Evolutionary conservation across 257 asterid species (phyloP).

Genomic region (Forsythia viridissima): DNA sequence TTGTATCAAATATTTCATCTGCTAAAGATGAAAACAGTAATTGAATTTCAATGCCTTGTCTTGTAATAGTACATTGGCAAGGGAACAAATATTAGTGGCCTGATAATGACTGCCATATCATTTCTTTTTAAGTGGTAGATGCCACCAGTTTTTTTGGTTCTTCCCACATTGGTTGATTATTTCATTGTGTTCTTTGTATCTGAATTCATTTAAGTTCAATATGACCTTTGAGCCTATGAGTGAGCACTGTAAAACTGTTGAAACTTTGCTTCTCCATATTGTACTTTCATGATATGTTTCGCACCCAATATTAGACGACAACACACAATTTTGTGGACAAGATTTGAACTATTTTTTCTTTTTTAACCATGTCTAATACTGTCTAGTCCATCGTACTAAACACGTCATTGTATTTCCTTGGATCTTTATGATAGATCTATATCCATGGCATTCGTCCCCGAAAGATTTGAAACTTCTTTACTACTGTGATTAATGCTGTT

Average conservation of each 20-base stretch:
- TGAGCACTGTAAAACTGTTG: no score
- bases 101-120: background rate
- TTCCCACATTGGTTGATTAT: background rate
- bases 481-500: background rate
- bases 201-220: constrained; percentile 6
- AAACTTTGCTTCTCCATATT: background rate
- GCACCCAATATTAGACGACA: background rate
- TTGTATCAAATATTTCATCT: constrained; percentile 14
- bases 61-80: background rate
- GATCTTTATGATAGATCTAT: background rate
- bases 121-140: background rate
- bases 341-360: no score
- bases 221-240: background rate
- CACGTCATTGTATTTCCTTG: no score
- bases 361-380: no score
- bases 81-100: constrained; percentile 3
- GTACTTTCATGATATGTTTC: background rate
- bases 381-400: no score
- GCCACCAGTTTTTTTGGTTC: background rate
- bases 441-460: background rate
- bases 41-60: background rate
- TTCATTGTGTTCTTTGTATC: background rate
- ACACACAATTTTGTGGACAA: background rate
- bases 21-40: constrained; percentile 5
- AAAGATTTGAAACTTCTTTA: no score